Conservation (phyloP, 305 asterid species). For the Fraxinus dipetala region DNA sequence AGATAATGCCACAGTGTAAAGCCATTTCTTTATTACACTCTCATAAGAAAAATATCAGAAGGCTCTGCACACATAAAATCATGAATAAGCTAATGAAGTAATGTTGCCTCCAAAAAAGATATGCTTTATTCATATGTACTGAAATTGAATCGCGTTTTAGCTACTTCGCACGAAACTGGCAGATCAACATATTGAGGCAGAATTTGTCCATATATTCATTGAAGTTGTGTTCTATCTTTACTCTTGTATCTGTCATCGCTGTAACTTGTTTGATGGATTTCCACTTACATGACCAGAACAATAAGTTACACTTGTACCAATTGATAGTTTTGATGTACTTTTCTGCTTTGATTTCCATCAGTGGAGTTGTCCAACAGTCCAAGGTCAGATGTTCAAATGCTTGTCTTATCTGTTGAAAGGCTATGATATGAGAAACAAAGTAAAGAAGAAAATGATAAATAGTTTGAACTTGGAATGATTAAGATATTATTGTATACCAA, state of each 20-base stretch:
- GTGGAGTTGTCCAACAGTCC: constrained; percentile 1
- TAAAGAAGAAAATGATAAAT: neutral
- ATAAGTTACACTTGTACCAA: neutral
- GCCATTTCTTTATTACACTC: neutral
- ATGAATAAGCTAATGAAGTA: constrained; percentile 1
- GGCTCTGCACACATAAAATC: neutral
- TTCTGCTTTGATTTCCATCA: constrained; percentile 1
- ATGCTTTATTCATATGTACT: neutral
- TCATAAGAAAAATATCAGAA: neutral
- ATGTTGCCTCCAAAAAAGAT: neutral
- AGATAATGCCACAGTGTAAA: constrained; percentile 1
- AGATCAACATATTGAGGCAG: neutral
- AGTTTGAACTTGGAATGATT: neutral
- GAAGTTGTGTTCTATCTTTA: neutral
- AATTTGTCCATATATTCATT: neutral
- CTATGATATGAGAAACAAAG: neutral
- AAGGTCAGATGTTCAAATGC: neutral
- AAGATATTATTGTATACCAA: neutral
- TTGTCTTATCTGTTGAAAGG: neutral
- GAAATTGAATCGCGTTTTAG: neutral
- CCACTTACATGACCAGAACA: neutral
- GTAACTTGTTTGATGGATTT: constrained; percentile 2
- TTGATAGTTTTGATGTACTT: constrained; percentile 11
- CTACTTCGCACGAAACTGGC: neutral
- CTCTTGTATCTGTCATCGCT: neutral